Base-by-base conservation (phyloP, 1,139 yeast genomes). In the Hemisphaericaspora xylanilytica region DNA sequence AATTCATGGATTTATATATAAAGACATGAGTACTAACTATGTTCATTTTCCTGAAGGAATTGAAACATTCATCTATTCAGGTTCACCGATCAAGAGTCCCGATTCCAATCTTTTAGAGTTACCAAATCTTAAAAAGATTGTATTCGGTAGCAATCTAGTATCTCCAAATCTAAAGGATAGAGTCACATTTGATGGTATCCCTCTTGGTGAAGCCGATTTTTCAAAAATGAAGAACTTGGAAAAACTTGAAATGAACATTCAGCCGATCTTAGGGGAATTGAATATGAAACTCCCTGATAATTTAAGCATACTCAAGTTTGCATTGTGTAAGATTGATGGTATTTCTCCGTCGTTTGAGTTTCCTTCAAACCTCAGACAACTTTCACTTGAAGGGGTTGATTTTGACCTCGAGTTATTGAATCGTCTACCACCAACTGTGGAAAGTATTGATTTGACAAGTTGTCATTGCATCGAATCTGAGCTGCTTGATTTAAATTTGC, bases 241-340 rank as follows among this genome's bases (percentile, higher is more conserved):
- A 20, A 28, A 21, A 13, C 20, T 33, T 12, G 36, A 33, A 27
- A 27, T 33, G 36, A 27, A 33, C 24, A 28, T 28, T 9, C 29
- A 27, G 20, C 36, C 36, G 4, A 33, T 33, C 4, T 33, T 33
- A n/a, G 36, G 36, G 10, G 27, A 33, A 13, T 13, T 33, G 16
- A 33, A 33, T 27, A 33, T 33, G 36, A 33, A 33, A 11, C 16
- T 33, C 3, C 36, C 36, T n/a, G 16, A 27, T 33, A 18, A 28
- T 10, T 26, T 33, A 20, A 18, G 8, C 5, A 20, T 22, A 7
- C 30, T 33, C 17, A 33, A 28, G 15, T 33, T 28, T 20, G 21
- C 36, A 5, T 27, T 33, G 24, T 33, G 31, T 17, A 28, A 27
- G 16, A 28, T 33, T 3, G 24, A 33, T n/a, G 16, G 31, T n/a